Evolutionary conservation across 1,139 yeast genomes (phyloP).

Genomic region (Wickerhamomyces sp.): DNA sequence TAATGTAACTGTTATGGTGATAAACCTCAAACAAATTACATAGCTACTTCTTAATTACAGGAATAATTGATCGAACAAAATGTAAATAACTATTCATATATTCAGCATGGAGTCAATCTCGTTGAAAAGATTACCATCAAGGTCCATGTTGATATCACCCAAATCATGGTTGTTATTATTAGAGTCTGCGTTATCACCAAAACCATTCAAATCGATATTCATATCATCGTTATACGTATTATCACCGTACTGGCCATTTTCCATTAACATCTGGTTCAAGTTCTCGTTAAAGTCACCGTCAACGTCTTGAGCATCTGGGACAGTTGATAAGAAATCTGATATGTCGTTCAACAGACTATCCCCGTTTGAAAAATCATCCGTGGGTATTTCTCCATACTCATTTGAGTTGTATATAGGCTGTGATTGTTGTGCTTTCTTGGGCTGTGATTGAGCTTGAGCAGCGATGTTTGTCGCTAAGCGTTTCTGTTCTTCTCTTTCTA

Average conservation of each 20-base stretch:
- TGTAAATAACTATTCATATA: slow-evolving; percentile 9
- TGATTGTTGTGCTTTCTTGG: slow-evolving; percentile 13
- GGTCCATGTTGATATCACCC: slow-evolving; percentile 23
- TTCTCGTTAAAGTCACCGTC: slow-evolving; percentile 19
- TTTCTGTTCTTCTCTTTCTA: slow-evolving; percentile 13
- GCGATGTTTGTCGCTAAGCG: slow-evolving; percentile 2
- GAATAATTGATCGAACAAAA: too few relatives aligned
- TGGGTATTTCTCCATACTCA: not conserved
- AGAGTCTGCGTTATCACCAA: slow-evolving; percentile 2
- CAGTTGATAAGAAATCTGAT: slow-evolving; percentile 25
- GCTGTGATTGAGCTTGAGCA: slow-evolving; percentile 11
- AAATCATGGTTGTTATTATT: slow-evolving; percentile 4
- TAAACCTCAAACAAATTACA: slow-evolving; percentile 17
- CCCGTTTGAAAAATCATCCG: slow-evolving; percentile 13
- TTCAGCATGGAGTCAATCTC: slow-evolving; percentile 30
- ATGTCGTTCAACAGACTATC: slow-evolving; percentile 27
- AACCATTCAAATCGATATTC: slow-evolving; percentile 3
- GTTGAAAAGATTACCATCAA: slow-evolving; percentile 19
- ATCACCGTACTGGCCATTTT: slow-evolving; percentile 7
- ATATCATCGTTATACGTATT: slow-evolving; percentile 2
- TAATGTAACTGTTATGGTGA: slow-evolving; percentile 91
- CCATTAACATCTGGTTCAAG: slow-evolving; percentile 23
- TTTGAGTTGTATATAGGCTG: not conserved
- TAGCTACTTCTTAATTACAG: too few relatives aligned
- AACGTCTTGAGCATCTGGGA: slow-evolving; percentile 21